Evolutionary conservation across 768 basidiomycete genomes (phyloP).

Genomic region (Phanerochaete sordida): DNA sequence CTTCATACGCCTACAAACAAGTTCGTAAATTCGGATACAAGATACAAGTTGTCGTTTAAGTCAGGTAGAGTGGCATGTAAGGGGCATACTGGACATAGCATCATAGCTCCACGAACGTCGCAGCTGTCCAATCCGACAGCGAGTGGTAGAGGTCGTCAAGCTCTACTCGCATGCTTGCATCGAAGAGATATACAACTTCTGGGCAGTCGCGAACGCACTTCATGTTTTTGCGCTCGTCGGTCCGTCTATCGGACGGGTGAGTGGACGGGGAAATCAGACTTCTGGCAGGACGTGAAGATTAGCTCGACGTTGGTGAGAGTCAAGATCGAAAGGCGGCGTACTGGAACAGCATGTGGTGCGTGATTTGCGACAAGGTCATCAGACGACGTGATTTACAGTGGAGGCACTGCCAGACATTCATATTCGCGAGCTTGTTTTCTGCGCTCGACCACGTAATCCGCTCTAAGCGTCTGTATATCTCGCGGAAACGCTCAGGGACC

Average conservation of each 20-base stretch:
- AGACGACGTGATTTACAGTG: no score
- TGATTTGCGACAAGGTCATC: no score
- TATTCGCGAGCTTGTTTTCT: not conserved
- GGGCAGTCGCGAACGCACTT: not conserved
- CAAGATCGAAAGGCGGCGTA: no score
- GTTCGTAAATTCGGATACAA: no score
- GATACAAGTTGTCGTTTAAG: no score
- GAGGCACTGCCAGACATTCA: not conserved
- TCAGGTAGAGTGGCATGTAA: no score
- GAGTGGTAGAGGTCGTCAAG: not conserved
- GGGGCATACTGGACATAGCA: no score
- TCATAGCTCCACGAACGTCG: no score
- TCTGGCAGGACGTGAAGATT: no score
- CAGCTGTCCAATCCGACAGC: no score
- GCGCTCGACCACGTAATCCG: not conserved
- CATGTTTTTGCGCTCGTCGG: not conserved
- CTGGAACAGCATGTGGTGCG: no score
- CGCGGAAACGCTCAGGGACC: not conserved
- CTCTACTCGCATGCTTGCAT: not conserved
- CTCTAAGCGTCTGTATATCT: not conserved
- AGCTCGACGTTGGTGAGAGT: not conserved
- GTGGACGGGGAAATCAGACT: not conserved
- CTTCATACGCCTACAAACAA: no score
- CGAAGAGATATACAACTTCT: not conserved
- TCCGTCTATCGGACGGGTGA: not conserved